Conservation (phyloP, 768 basidiomycete species). For the Leccinum boreale region DNA sequence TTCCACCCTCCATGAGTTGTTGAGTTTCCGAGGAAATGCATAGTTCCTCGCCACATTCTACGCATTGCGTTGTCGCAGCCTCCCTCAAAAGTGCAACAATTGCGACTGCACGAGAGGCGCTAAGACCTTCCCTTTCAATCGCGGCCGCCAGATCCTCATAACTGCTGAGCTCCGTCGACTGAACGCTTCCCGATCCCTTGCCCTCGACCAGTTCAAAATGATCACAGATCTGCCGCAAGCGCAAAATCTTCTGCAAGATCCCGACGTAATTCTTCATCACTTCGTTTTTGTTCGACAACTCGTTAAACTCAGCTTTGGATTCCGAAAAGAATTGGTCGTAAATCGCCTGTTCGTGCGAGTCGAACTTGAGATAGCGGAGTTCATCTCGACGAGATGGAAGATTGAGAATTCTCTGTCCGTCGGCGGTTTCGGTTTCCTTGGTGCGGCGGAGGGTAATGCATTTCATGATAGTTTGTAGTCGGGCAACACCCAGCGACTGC, state of each 20-base stretch:
- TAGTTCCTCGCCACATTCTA: conserved; percentile 82
- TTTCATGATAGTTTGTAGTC: conserved; percentile 96
- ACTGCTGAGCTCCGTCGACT: conserved; percentile 45
- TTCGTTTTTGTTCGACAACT: conserved; percentile 83
- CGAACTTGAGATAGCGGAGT: conserved; percentile 80
- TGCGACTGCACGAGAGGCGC: conserved; percentile 67
- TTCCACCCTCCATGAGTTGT: conserved; percentile 38
- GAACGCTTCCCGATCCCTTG: conserved; percentile 49
- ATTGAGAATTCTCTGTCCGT: conserved; percentile 82
- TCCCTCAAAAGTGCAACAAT: conserved; percentile 85
- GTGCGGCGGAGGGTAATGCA: conserved; percentile 95
- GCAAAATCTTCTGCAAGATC: conserved; percentile 93
- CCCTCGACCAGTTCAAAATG: conserved; percentile 87
- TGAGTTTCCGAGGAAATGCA: conserved; percentile 45
- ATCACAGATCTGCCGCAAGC: conserved; percentile 96
- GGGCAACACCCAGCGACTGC: conserved; percentile 82
- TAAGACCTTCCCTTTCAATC: conserved; percentile 79
- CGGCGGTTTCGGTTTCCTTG: conserved; percentile 79
- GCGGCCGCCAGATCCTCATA: conserved; percentile 79
- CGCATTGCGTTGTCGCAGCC: conserved; percentile 83
- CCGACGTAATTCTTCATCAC: conserved; percentile 99
- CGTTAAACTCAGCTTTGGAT: conserved; percentile 89
- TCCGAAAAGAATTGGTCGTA: conserved; percentile 88
- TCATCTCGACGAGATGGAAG: conserved; percentile 91
- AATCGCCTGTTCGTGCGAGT: conserved; percentile 74